phyloP scores from a whole-genome alignment of 495 filamentous ascomycete species.

The Evernia prunastri region DNA sequence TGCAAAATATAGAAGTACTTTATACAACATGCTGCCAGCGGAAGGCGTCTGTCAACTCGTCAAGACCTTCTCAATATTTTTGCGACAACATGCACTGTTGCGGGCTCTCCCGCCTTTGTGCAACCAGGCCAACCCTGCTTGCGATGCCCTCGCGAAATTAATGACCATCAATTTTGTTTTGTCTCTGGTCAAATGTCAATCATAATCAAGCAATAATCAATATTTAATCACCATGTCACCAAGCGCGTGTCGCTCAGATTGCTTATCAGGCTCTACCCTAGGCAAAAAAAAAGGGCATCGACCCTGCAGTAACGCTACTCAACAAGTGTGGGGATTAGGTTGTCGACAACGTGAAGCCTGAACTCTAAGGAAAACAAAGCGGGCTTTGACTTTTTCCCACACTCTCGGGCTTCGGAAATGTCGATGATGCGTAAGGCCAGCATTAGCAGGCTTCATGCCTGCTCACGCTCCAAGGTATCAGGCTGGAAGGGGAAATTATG shows the following conservation, averaged over 20 bases:
- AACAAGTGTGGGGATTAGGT: slow-evolving; percentile 15
- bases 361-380: background rate
- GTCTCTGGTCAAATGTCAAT: no score
- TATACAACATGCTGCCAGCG: background rate
- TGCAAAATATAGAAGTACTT: background rate
- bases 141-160: background rate
- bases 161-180: no score
- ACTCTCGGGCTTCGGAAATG: background rate
- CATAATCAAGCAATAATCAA: no score
- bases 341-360: background rate
- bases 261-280: background rate
- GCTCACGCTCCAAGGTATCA: background rate
- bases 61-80: background rate
- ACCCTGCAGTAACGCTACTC: background rate
- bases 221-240: slow-evolving; percentile 5
- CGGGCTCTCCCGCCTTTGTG: slow-evolving; percentile 6
- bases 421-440: background rate
- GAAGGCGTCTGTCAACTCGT: background rate
- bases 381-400: background rate
- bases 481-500: background rate
- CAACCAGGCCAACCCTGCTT: background rate
- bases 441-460: slow-evolving; percentile 3
- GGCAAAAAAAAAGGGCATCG: background rate
- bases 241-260: background rate
- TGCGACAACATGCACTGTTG: background rate